Evolutionary conservation across 1,139 yeast species (phyloP), one percentile per base, ranked within the genome.

Genomic region (Blastobotrys apis): DNA sequence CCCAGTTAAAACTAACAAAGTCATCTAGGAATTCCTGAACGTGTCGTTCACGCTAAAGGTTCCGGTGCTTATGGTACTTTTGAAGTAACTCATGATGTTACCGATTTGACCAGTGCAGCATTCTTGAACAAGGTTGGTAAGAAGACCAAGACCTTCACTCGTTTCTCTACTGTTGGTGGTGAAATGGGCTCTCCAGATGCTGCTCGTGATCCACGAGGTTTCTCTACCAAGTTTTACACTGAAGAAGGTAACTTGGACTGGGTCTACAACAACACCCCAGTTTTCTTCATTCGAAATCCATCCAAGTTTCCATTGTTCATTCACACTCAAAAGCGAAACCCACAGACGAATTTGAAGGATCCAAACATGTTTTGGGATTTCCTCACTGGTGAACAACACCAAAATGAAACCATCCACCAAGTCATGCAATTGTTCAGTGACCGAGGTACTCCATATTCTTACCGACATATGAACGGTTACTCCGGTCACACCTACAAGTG

Each of bases 111-210:
- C 57, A 71, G 72, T 51, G 81, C 95, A 41, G 78, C 79, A 47
- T 84, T 86, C 64, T 75, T 84, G 56, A 80, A 77, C 64, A 47
- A 48, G 29, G 72, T 78, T 41, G 95, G 95, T 60, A 82, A 82
- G 69, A 83, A 81, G 69, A 83, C 92, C 56, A 76, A 75, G 60
- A 71, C 79, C 52, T 75, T 84, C 58, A 78, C 87, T 44, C 76
- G 95, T 62, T 86, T 85, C 71, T 83, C 94, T 56, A 84, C 94
- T 39, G 95, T 86, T 45, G 94, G 94, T 57, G 95, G 95, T 54
- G 95, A 86, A 68, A 68, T 69, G 49, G 95, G 94, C 46, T 77
- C 88, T 42, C 80, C 95, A 33, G 95, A 86, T 64, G 73, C 92
- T 37, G 92, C 87, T 38, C 80, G 95, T 70, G 95, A 86, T 64